These are phyloP conservation scores for Cystobasidium sp. DNA, from an alignment of 1,284 basidiomycete species.

Conservation along the genomic window DNA sequence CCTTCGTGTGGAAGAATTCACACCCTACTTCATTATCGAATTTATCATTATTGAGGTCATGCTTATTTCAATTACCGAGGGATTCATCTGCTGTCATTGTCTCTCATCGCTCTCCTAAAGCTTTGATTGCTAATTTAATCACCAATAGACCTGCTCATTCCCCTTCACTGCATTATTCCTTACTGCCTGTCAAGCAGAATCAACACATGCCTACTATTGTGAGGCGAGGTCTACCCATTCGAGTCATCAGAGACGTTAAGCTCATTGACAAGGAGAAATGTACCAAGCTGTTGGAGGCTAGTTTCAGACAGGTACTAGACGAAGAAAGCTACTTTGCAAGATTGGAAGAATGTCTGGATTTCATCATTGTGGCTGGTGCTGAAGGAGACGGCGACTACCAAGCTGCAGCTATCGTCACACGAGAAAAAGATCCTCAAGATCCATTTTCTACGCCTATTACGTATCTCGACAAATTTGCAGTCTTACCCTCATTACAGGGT, in stretches of 20 bases:
- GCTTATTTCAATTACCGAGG: slow-evolving; percentile 89
- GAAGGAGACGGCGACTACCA: slow-evolving; percentile 70
- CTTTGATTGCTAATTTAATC: slow-evolving; percentile 94
- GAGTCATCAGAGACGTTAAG: slow-evolving; percentile 70
- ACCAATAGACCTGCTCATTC: slow-evolving; percentile 98
- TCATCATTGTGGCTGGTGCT: slow-evolving; percentile 75
- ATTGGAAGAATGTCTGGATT: slow-evolving; percentile 78
- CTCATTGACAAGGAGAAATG: slow-evolving; percentile 76
- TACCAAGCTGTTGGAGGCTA: slow-evolving; percentile 79
- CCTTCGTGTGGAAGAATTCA: slow-evolving; percentile 81
- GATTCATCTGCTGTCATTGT: slow-evolving; percentile 94
- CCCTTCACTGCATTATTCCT: slow-evolving; percentile 89
- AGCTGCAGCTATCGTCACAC: slow-evolving; percentile 92
- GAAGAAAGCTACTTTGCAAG: slow-evolving; percentile 76
- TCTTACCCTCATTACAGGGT: slow-evolving; percentile 90
- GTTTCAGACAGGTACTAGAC: slow-evolving; percentile 79
- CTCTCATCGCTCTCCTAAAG: slow-evolving; percentile 92
- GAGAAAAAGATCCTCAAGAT: slow-evolving; percentile 63
- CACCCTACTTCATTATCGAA: slow-evolving; percentile 88
- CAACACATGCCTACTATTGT: slow-evolving; percentile 90
- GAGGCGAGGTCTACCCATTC: slow-evolving; percentile 83
- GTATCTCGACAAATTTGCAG: slow-evolving; percentile 99
- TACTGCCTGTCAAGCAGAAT: slow-evolving; percentile 66
- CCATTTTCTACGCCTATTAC: slow-evolving; percentile 64
- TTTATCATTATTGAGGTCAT: slow-evolving; percentile 82